Percentiles rank a stretch among this genome's conserved stretches.
phyloP scores from a whole-genome alignment of 2,329 filamentous ascomycete genomes.

The Stagonosporopsis cucurbitacearum region DNA sequence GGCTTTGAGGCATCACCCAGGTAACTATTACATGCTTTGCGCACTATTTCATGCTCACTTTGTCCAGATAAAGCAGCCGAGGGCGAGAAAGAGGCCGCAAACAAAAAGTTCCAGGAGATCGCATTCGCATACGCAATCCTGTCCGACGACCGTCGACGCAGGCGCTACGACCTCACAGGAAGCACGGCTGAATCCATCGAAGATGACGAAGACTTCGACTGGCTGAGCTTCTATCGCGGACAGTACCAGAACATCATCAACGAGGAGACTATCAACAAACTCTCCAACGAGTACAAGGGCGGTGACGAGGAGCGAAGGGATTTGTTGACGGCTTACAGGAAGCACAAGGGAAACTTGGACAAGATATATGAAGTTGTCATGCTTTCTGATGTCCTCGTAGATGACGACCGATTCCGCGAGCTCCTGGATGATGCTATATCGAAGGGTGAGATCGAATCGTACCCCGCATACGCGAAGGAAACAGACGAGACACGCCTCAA shows the following conservation, averaged over 20 bases:
- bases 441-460: slow-evolving; percentile 69
- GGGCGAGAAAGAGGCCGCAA: slow-evolving; percentile 72
- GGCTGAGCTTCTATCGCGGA: slow-evolving; percentile 85
- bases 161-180: slow-evolving; percentile 88
- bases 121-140: slow-evolving; percentile 95
- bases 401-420: slow-evolving; percentile 81
- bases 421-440: slow-evolving; percentile 85
- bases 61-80: slow-evolving; percentile 74
- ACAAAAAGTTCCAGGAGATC: slow-evolving; percentile 84
- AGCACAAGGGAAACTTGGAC: slow-evolving; percentile 76
- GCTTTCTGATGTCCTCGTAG: slow-evolving; percentile 80
- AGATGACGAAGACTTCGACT: slow-evolving; percentile 79
- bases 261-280: slow-evolving; percentile 73
- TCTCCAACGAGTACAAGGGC: slow-evolving; percentile 79
- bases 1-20: slow-evolving; percentile 80
- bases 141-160: slow-evolving; percentile 79
- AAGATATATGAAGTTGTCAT: slow-evolving; percentile 82
- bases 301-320: slow-evolving; percentile 85
- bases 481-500: slow-evolving; percentile 38
- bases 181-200: slow-evolving; percentile 83
- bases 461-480: slow-evolving; percentile 75
- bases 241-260: slow-evolving; percentile 82
- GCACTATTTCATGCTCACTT: slow-evolving; percentile 13
- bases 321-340: slow-evolving; percentile 76
- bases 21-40: slow-evolving; percentile 52